Conservation (phyloP, 768 basidiomycete species). For the Galerina marginata region DNA sequence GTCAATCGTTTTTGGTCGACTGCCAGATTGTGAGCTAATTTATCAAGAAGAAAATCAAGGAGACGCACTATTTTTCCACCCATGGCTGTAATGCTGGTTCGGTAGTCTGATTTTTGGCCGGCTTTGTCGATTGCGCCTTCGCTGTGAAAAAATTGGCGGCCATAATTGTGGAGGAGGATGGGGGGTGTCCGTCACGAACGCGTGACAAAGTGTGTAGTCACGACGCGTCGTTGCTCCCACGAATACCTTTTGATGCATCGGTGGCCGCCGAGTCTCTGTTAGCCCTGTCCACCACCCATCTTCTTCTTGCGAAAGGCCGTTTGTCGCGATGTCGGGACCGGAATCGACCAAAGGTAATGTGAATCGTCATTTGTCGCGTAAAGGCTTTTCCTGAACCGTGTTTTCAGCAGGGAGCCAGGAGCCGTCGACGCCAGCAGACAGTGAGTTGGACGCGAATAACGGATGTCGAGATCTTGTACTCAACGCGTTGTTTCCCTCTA, state of each 20-base stretch:
- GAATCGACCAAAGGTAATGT: slow-evolving; percentile 40
- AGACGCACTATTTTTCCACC: slow-evolving; percentile 96
- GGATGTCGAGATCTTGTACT: neutral
- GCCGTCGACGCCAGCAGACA: slow-evolving; percentile 21
- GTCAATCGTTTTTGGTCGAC: slow-evolving; percentile 96
- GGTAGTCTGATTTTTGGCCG: slow-evolving; percentile 47
- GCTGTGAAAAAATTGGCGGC: slow-evolving; percentile 62
- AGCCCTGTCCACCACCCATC: slow-evolving; percentile 26
- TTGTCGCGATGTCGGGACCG: slow-evolving; percentile 42
- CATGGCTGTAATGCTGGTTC: slow-evolving; percentile 83
- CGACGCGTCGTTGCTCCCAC: slow-evolving; percentile 46
- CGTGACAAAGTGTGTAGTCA: slow-evolving; percentile 49
- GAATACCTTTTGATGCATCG: slow-evolving; percentile 23
- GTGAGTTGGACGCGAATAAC: slow-evolving; percentile 38
- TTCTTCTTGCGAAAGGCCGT: slow-evolving; percentile 29
- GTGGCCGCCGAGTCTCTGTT: slow-evolving; percentile 8
- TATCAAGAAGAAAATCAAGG: neutral
- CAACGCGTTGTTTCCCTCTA: slow-evolving; percentile 35
- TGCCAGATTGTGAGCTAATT: slow-evolving; percentile 34
- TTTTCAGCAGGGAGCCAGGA: slow-evolving; percentile 12
- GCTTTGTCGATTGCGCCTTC: slow-evolving; percentile 47
- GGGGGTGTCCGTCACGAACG: slow-evolving; percentile 45
- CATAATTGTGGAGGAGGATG: slow-evolving; percentile 41
- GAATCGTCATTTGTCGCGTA: neutral
- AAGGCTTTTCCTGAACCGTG: neutral